Base-by-base conservation (phyloP, 2,329 filamentous ascomycete genomes). In the Aureobasidium sp. region DNA sequence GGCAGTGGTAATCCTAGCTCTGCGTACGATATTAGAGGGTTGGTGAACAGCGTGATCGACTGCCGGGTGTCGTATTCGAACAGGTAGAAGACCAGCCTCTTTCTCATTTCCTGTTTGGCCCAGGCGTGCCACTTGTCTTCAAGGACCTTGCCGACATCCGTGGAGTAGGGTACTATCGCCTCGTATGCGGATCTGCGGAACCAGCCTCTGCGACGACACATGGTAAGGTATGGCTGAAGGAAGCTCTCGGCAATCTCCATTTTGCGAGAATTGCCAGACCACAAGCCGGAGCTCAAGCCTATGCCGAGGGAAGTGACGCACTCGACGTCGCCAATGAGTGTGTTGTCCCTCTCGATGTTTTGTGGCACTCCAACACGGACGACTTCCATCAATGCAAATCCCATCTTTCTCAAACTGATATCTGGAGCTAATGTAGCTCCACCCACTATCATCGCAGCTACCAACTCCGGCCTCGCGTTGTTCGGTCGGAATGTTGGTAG, bases 1-100 rank as follows among this genome's bases (percentile, higher is more conserved):
- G 88, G 87, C 0, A 91, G 71, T 1, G 86, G 85, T 3, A 90
- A 74, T 3, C 82, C 82, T 51, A 90, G 74, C 67, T 90, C 88
- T 0, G 85, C 80, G 67, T 89, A 90, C 0, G 86, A 87, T 65
- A 90, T 83, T 27, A 84, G 75, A 0, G 86, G 85, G 62, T 82
- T 85, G 27, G 82, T 84, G 59, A 88, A 76, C 3, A 87, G 78
- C 1, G 84, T 83, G 75, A 90, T 86, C 2, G 87, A 88, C 3
- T 82, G 79, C 63, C 89, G 85, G 0, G 85, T 79, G 67, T 90
- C 87, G 61, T 85, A 80, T 5, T 86, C 72, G 66, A 87, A 87
- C 14, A 83, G 75, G 68, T 87, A 84, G 63, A 87, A 85, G 3
- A 83, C 82, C 3, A 91, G 58, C 5, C 86, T 80, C 69, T 89